These are phyloP conservation scores for Nicotiana paniculata DNA, from an alignment of 257 asterid genomes.

Conservation along the genomic window DNA sequence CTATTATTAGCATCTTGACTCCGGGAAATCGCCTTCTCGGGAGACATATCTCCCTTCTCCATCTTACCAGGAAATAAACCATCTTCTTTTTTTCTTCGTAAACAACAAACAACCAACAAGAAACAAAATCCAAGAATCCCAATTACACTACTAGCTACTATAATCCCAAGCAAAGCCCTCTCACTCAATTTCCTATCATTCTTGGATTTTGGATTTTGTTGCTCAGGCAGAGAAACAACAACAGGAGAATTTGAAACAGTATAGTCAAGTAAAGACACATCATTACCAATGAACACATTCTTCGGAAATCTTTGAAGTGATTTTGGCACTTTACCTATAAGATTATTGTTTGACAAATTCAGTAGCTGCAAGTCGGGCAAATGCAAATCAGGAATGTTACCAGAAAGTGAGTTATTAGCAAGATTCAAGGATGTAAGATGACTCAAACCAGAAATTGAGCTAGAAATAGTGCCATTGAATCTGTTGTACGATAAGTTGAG, in stretches of 20 bases:
- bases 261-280: slow-evolving; percentile 37
- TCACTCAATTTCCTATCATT: slow-evolving; percentile 50
- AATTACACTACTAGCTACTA: slow-evolving; percentile 55
- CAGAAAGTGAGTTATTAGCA: slow-evolving; percentile 61
- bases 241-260: slow-evolving; percentile 33
- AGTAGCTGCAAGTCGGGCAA: slow-evolving; percentile 53
- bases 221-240: slow-evolving; percentile 39
- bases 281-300: slow-evolving; percentile 56
- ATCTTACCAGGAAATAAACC: slow-evolving; percentile 57
- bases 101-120: slow-evolving; percentile 54
- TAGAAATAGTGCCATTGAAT: slow-evolving; percentile 62
- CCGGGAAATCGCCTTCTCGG: slow-evolving; percentile 67
- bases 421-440: slow-evolving; percentile 58
- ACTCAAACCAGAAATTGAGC: slow-evolving; percentile 46
- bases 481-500: slow-evolving; percentile 60
- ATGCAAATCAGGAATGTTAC: slow-evolving; percentile 55
- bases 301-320: slow-evolving; percentile 79
- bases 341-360: slow-evolving; percentile 64
- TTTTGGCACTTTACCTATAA: slow-evolving; percentile 70
- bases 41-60: slow-evolving; percentile 73
- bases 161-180: slow-evolving; percentile 64
- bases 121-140: slow-evolving; percentile 64
- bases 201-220: slow-evolving; percentile 31
- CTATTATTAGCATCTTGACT: slow-evolving; percentile 62
- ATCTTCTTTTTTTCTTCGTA: slow-evolving; percentile 35